Evolutionary conservation across 2,329 filamentous ascomycete genomes (phyloP).

Genomic region (Fusarium azukiicola): DNA sequence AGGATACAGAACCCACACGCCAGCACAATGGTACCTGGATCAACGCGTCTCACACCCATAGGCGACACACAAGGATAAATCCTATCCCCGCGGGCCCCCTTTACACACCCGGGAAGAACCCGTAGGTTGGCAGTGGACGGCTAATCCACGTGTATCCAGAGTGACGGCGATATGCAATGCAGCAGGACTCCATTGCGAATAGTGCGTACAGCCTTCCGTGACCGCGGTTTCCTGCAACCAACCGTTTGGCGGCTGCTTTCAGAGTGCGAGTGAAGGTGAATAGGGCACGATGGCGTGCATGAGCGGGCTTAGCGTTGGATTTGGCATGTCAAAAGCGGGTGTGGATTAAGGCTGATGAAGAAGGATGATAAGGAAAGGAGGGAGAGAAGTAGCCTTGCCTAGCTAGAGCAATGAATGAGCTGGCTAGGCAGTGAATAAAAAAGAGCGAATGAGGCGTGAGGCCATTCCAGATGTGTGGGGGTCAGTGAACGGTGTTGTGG

Average conservation of each 20-base stretch:
- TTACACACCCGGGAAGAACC: not conserved
- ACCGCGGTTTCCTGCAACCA: not conserved
- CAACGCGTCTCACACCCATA: not conserved
- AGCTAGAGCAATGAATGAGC: too few species aligned
- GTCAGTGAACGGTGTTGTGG: too few species aligned
- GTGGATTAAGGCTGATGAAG: too few species aligned
- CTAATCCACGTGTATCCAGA: not conserved
- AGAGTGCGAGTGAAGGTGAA: not conserved
- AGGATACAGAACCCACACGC: not conserved
- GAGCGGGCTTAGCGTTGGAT: too few species aligned
- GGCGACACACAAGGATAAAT: not conserved
- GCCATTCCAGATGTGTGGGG: too few species aligned
- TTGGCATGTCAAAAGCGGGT: too few species aligned
- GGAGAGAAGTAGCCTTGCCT: too few species aligned
- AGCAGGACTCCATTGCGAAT: not conserved
- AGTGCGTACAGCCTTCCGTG: not conserved
- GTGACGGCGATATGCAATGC: not conserved
- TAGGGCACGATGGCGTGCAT: too few species aligned
- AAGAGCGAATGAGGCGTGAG: too few species aligned
- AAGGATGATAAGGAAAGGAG: too few species aligned
- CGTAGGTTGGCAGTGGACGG: conserved; percentile 5
- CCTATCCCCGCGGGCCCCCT: not conserved
- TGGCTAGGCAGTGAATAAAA: too few species aligned
- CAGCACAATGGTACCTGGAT: conserved; percentile 1
- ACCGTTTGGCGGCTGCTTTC: not conserved